Conservation (phyloP, 2,329 filamentous ascomycete species). For the Apiospora sp. region DNA sequence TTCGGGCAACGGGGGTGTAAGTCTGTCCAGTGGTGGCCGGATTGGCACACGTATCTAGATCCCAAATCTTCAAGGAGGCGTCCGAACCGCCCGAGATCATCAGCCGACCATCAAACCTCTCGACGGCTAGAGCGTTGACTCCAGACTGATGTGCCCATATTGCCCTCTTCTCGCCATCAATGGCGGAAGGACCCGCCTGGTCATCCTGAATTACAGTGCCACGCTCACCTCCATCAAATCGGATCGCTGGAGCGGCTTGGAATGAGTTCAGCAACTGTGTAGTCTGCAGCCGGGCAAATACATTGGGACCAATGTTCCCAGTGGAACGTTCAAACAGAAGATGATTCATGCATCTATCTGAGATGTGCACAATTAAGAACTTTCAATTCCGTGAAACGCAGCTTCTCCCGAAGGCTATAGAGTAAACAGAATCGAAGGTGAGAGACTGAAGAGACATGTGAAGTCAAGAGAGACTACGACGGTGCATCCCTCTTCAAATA, state of each 20-base stretch:
- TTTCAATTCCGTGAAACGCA: background rate
- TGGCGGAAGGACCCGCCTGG: slow-evolving; percentile 32
- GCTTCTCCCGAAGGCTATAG: background rate
- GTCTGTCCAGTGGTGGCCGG: slow-evolving; percentile 52
- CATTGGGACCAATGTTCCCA: slow-evolving; percentile 69
- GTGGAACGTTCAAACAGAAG: slow-evolving; percentile 79
- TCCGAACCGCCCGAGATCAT: slow-evolving; percentile 88
- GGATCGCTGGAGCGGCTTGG: slow-evolving; percentile 69
- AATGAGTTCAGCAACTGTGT: slow-evolving; percentile 74
- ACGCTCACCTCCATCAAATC: slow-evolving; percentile 71
- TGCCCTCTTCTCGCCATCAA: slow-evolving; percentile 43
- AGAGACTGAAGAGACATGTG: background rate
- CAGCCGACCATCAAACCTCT: slow-evolving; percentile 82
- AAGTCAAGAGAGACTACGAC: background rate
- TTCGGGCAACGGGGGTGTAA: slow-evolving; percentile 62
- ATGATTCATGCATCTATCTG: slow-evolving; percentile 72
- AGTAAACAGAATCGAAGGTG: background rate
- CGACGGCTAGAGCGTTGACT: slow-evolving; percentile 80
- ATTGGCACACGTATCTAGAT: slow-evolving; percentile 71
- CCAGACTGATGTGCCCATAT: slow-evolving; percentile 78
- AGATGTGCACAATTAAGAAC: too few relatives aligned
- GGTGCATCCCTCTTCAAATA: background rate
- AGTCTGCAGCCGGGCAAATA: slow-evolving; percentile 71
- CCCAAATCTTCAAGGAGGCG: slow-evolving; percentile 85
- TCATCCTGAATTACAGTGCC: slow-evolving; percentile 41